These are phyloP conservation scores for Penicillium italicum DNA, from an alignment of 2,329 filamentous ascomycete species.

Conservation along the genomic window DNA sequence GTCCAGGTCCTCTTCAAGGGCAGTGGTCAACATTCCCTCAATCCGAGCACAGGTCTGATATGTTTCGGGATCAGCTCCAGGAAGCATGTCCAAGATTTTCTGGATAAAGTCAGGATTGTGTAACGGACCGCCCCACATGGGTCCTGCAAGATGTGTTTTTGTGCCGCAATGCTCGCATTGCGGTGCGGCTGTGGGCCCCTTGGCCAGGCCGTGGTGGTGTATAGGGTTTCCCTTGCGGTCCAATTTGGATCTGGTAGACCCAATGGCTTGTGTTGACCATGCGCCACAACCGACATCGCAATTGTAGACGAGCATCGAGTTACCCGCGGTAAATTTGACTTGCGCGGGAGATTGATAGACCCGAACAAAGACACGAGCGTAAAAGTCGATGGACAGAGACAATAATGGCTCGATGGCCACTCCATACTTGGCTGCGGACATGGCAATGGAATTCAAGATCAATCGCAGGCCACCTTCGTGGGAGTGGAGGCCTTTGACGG, in stretches of 20 bases:
- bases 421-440: slow-evolving; percentile 78
- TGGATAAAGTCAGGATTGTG: slow-evolving; percentile 82
- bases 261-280: slow-evolving; percentile 78
- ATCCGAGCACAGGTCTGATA: slow-evolving; percentile 81
- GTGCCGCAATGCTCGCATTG: slow-evolving; percentile 78
- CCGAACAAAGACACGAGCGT: slow-evolving; percentile 82
- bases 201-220: slow-evolving; percentile 73
- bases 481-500: slow-evolving; percentile 76
- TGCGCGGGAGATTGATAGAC: slow-evolving; percentile 74
- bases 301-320: slow-evolving; percentile 88
- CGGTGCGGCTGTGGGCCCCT: slow-evolving; percentile 64
- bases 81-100: slow-evolving; percentile 69
- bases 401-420: slow-evolving; percentile 85
- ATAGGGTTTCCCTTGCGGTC: slow-evolving; percentile 69
- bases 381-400: slow-evolving; percentile 94
- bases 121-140: slow-evolving; percentile 90
- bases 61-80: slow-evolving; percentile 60
- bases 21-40: slow-evolving; percentile 86
- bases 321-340: slow-evolving; percentile 86
- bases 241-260: slow-evolving; percentile 61
- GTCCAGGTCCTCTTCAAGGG: slow-evolving; percentile 67
- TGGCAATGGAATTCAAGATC: slow-evolving; percentile 76
- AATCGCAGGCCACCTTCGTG: slow-evolving; percentile 88
- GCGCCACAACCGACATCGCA: slow-evolving; percentile 90
- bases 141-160: slow-evolving; percentile 83